Evolutionary conservation across 1,139 yeast genomes (phyloP).

Genomic region (Candida glucosophila): DNA sequence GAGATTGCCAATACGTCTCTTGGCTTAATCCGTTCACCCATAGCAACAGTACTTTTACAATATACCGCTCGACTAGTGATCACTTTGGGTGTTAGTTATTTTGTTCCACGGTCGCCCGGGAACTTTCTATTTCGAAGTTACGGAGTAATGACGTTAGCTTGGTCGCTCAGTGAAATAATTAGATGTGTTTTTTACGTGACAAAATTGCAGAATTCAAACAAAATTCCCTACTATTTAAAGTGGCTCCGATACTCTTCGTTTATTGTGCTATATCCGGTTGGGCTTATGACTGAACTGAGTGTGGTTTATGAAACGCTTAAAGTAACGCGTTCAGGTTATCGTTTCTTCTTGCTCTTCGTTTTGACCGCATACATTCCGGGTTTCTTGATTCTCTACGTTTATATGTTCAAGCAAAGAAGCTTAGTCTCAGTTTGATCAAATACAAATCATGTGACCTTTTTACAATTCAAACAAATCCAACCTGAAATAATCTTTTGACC

Average conservation of each 20-base stretch:
- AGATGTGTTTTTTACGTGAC: conserved; percentile 21
- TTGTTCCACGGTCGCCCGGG: conserved; percentile 24
- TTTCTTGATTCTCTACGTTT: conserved; percentile 19
- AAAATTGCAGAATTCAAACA: conserved; percentile 8
- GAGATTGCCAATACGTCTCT: conserved; percentile 19
- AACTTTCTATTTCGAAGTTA: conserved; percentile 18
- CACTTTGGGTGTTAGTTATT: conserved; percentile 22
- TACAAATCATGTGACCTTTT: too few species aligned
- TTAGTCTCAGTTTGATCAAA: too few species aligned
- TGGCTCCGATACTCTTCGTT: conserved; percentile 30
- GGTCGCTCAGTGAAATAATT: conserved; percentile 27
- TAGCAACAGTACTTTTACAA: conserved; percentile 21
- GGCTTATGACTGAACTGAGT: conserved; percentile 21
- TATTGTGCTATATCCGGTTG: conserved; percentile 26
- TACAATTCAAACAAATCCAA: too few species aligned
- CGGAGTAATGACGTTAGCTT: conserved; percentile 20
- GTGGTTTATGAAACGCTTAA: conserved; percentile 21
- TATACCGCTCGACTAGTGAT: conserved; percentile 25
- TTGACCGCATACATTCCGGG: conserved; percentile 26
- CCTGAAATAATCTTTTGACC: too few species aligned
- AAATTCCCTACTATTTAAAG: conserved; percentile 13
- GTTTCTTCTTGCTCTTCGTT: conserved; percentile 20
- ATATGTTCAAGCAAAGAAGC: conserved; percentile 25
- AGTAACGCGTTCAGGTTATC: conserved; percentile 8
- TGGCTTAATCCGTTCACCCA: conserved; percentile 24